Conservation (phyloP, 2,329 filamentous ascomycete genomes). For the Teratosphaeriaceae sp. region DNA sequence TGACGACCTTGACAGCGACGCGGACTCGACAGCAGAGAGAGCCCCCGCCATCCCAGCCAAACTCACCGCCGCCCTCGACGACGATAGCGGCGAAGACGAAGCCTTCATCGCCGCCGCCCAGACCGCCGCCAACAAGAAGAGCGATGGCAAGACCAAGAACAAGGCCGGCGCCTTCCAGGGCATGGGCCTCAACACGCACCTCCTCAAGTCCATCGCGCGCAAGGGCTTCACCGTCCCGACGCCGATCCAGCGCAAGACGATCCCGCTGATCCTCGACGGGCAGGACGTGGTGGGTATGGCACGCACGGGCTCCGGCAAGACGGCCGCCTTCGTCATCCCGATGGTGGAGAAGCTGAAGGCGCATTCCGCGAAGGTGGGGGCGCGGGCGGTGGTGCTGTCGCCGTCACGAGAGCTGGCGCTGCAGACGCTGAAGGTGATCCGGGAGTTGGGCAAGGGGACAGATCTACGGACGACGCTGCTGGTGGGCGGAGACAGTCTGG, state of each 20-base stretch:
- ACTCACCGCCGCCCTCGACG: conserved; percentile 22
- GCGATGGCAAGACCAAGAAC: conserved; percentile 67
- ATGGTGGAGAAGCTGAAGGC: conserved; percentile 92
- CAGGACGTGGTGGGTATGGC: conserved; percentile 99
- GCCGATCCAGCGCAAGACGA: conserved; percentile 94
- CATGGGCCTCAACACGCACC: conserved; percentile 77
- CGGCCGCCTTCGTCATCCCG: conserved; percentile 93
- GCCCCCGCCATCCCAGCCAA: conserved; percentile 8
- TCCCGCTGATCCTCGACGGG: conserved; percentile 80
- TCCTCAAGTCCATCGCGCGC: conserved; percentile 83
- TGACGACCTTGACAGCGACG: conserved; percentile 50
- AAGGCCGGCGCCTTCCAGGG: conserved; percentile 96
- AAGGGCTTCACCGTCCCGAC: conserved; percentile 97
- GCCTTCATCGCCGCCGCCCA: conserved; percentile 87
- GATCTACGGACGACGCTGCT: conserved; percentile 85
- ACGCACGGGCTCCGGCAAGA: conserved; percentile 97
- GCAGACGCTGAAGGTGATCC: conserved; percentile 93
- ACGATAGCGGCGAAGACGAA: conserved; percentile 56
- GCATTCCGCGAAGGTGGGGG: conserved; percentile 80
- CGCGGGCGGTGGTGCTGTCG: conserved; percentile 80
- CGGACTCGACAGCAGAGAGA: conserved; percentile 20
- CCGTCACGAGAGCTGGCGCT: conserved; percentile 90
- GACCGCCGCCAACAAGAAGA: conserved; percentile 80
- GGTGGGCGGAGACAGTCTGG: conserved; percentile 90
- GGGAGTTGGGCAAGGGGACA: conserved; percentile 84